phyloP scores from a whole-genome alignment of 176 grass and related monocot genomes.

The Pontederia paniculata region DNA sequence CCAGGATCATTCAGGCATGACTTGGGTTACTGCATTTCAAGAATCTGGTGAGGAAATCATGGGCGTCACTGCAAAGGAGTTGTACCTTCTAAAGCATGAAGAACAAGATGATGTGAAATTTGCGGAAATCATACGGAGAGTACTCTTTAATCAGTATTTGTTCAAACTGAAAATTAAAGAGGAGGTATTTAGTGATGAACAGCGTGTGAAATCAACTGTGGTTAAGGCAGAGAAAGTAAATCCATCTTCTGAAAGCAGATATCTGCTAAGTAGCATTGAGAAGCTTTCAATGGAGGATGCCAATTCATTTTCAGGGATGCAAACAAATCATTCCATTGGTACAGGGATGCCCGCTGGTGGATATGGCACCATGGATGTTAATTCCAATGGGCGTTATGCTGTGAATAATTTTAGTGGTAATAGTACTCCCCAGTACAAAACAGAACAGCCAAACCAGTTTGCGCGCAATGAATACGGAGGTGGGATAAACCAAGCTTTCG shows the following conservation, averaged over 20 bases:
- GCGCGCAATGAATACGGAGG: constrained; percentile 11
- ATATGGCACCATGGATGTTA: constrained; percentile 10
- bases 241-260: constrained; percentile 35
- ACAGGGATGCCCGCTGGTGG: constrained; percentile 13
- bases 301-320: constrained; percentile 16
- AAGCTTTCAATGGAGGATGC: constrained; percentile 28
- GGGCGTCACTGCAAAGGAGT: constrained; percentile 34
- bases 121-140: constrained; percentile 37
- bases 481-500: constrained; percentile 1
- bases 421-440: constrained; percentile 13
- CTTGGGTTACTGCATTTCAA: constrained; percentile 63
- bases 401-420: constrained; percentile 15
- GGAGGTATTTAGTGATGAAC: constrained; percentile 61
- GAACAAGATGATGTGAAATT: constrained; percentile 46
- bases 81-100: constrained; percentile 38
- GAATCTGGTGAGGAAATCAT: constrained; percentile 51
- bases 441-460: constrained; percentile 12
- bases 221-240: constrained; percentile 51
- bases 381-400: constrained; percentile 14
- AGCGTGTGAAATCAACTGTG: constrained; percentile 37
- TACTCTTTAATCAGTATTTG: constrained; percentile 44
- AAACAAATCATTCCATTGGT: constrained; percentile 3
- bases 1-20: constrained; percentile 64
- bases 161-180: constrained; percentile 76
- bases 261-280: constrained; percentile 37